Evolutionary conservation across 1,139 yeast genomes (phyloP), one percentile per base, ranked within the genome.

Genomic region (Tardiomyces digboiensis): DNA sequence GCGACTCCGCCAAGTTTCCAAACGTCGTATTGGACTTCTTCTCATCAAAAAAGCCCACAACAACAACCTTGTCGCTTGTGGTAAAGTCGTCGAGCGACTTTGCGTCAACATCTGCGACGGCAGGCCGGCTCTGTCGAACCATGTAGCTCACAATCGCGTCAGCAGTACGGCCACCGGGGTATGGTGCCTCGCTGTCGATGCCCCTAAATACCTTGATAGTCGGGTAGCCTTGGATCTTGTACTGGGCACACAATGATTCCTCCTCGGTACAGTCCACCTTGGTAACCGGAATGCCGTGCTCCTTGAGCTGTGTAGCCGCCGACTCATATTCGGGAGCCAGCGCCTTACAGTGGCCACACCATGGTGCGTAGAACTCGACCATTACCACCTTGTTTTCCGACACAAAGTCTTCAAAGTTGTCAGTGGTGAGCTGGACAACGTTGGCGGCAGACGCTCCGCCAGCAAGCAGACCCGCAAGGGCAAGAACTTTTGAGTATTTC

Each of bases 341-440:
- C 49, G 78, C 78, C 74, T 91, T 88, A 75, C 98, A 91, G 71
- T 91, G 96, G 19, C 98, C 98, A 47, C 98, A 91, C 98, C 98
- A 91, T 61, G 98, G 97, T 23, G 98, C 98, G 65, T 80, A 91
- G 71, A 91, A 91, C 71, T 91, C 97, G 36, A 95, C 91, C 55
- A 91, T 73, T 21, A 88, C 94, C 56, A 89, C 72, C 26, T 89
- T 83, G 67, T 88, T 82, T 46, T 75, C 78, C 40, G 69, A 68
- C 50, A 91, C 67, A 64, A 84, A 87, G 20, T 73, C 65, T 50
- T 77, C 75, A 64, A 85, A 91, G 40, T 73, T 70, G 39, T 71
- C 76, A 20, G 77, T 64, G 29, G 81, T 75, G 54, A 91, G 76
- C 63, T 85, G 80, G 52, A 85, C 87, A 43, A 91, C 98, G 39